Base-by-base conservation (phyloP, 78 protist genomes). In the Polysphondylium violaceum region DNA sequence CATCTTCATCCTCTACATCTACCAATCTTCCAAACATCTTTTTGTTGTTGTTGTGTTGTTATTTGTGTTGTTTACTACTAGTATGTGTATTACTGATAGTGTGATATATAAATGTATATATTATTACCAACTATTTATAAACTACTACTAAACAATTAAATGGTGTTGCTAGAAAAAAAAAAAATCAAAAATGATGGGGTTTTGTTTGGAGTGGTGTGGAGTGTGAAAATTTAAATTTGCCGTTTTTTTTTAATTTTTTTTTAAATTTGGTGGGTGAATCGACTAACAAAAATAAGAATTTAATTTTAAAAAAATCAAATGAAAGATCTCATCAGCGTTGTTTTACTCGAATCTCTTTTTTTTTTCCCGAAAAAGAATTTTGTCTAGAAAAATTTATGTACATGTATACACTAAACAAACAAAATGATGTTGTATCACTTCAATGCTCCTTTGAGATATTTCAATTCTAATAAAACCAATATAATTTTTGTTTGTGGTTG, bases 11-110 rank as follows among this genome's bases (percentile, higher is more conserved):
- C 7, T 12, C 36, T 50, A 50, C 27, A 51, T 72, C 64, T 1
- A 72, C 78, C 33, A 72, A 33, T 51, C 51, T 72, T 11, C 63
- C 78, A 72, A 72, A 72, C 51, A 38, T 67, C 35, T 38, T 41
- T n/a, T 31, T 61, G 12, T n/a, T 12, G 27, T 33, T 63, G 6
- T 63, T 17, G 5, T 33, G 17, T 3, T 63, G 1, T 63, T 3
- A 35, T 16, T 31, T 63, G 8, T 63, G 3, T 17, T 23, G 0
- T 61, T 51, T 51, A 5, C 14, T 21, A 21, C 21, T 21, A 5
- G 21, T 31, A 33, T 23, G 5, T 61, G 25, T 60, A 0, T 23
- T 53, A n/a, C n/a, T n/a, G n/a, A n/a, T n/a, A n/a, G n/a, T n/a
- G n/a, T n/a, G n/a, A n/a, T n/a, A n/a, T n/a, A n/a, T n/a, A n/a